Evolutionary conservation across 169 alveolate species (phyloP), one percentile per base, ranked within the genome.

Genomic region (Plasmodium vivax): DNA sequence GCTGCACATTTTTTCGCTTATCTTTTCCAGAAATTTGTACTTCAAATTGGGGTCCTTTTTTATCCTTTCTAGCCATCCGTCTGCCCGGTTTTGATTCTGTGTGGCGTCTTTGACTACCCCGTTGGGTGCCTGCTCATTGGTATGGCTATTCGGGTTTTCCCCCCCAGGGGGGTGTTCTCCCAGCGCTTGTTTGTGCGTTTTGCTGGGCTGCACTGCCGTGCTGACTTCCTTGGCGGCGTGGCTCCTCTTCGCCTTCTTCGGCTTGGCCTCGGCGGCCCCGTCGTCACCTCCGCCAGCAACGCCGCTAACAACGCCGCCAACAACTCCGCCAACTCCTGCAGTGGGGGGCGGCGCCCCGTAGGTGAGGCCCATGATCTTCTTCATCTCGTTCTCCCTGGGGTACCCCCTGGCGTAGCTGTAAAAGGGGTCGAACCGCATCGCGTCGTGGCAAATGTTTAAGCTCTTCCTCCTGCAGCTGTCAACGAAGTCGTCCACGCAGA

Each of bases 1-100:
- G 43, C 75, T 72, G 9, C 68, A 36, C 95, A 92, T 92, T 79
- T 82, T 47, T 82, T 92, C 92, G 41, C 92, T 82, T 27, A 92
- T 82, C 77, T 92, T 92, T 47, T 32, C 54, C 58, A 92, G 73
- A 72, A 92, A 30, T 51, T 62, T 82, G 14, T 92, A 32, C 30
- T 72, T 92, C 38, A 92, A 62, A 10, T 41, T 32, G 16, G 85
- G 92, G 62, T 92, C 73, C 32, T 68, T 73, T 43, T 38, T 92
- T 82, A 92, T 81, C 77, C 73, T 73, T 23, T 80, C 87, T n/a
- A 90, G 34, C 83, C 68, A 90, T 30, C 30, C 71, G 3, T 54
- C 54, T 3, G 27, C 36, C 5, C 47, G 9, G 23, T 3, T n/a
- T 1, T 23, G 47, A 19, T 81, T 23, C 47, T 58, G 68, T 14